Evolutionary conservation across 352 stramenopile genomes (phyloP), one percentile per base, ranked within the genome.

Genomic region (Phytophthora lateralis): DNA sequence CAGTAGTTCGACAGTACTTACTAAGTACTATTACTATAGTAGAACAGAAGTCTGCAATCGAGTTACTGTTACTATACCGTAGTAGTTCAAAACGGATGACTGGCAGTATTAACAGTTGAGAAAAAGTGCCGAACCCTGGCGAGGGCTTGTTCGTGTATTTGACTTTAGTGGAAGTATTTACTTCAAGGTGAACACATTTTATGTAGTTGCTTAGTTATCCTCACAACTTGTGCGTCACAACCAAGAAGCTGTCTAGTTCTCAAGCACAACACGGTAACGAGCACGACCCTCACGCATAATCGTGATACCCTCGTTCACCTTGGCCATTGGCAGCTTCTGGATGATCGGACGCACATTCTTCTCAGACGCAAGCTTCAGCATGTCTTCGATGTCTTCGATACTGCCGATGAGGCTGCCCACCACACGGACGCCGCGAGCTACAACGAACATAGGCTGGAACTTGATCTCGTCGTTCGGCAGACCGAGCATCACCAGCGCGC

Each of bases 351-450:
- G 65, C 12, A 96, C 84, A 8, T 89, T 73, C 48, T 93, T 76
- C 34, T 83, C 60, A 0, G 72, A 75, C 14, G 88, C 95, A 15
- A 97, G 77, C 27, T 91, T 71, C 2, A 97, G 66, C 85, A 97
- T 95, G 34, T 96, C 81, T 46, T 94, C 76, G 2, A 90, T 93
- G 53, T 95, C 84, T 12, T 73, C 56, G 27, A 95, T 88, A 55
- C 89, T 83, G 30, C 91, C 89, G 54, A 98, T 93, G 14, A 89
- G 46, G 46, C 75, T 91, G 45, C 90, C 90, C n/a, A 84, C 75
- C 34, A 97, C 65, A 9, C 47, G 55, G 48, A 76, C 55, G 15
- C 71, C 73, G n/a, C 65, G 58, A 10, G 56, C 49, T 18, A 97
- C 58, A 10, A 97, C 48, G 11, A 60, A 66, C 51, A 87, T 77